Conservation (phyloP, 2,329 filamentous ascomycete species). For the Ceratocystis papillata region DNA sequence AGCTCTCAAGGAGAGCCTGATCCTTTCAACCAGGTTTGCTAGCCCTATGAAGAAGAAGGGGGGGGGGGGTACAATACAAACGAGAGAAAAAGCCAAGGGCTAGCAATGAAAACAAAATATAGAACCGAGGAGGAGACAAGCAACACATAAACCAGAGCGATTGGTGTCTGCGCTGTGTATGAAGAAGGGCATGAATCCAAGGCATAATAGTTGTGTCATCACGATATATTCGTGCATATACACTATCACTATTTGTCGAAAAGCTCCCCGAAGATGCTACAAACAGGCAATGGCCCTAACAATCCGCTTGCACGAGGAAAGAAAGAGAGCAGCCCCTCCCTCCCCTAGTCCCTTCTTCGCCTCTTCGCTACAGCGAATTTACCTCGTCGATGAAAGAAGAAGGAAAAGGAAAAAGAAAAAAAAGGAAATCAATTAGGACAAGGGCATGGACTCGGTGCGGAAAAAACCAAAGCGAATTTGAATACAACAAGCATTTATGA, state of each 20-base stretch:
- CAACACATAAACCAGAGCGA: background rate
- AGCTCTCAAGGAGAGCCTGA: conserved; percentile 2
- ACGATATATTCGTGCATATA: background rate
- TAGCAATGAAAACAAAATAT: background rate
- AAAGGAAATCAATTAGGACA: background rate
- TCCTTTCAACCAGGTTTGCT: conserved; percentile 7
- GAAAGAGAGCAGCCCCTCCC: background rate
- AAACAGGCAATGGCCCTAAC: too few relatives aligned
- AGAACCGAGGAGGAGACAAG: background rate
- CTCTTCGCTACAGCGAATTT: background rate
- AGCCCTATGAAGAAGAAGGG: background rate
- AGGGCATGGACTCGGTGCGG: background rate
- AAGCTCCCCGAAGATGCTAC: too few relatives aligned
- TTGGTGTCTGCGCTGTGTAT: background rate
- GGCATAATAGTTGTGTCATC: background rate
- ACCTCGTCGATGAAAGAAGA: background rate
- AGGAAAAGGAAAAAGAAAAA: background rate
- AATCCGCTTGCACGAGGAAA: background rate
- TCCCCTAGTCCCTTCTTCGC: background rate
- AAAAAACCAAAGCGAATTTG: conserved; percentile 3
- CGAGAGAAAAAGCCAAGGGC: background rate
- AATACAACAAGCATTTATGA: background rate
- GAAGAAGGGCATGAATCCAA: background rate
- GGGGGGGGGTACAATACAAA: background rate
- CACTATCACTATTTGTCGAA: background rate